Percentiles rank a stretch among this genome's conserved stretches.
These are phyloP conservation scores for Albophoma yamanashiensis DNA, from an alignment of 2,329 filamentous ascomycete genomes.

Conservation along the genomic window DNA sequence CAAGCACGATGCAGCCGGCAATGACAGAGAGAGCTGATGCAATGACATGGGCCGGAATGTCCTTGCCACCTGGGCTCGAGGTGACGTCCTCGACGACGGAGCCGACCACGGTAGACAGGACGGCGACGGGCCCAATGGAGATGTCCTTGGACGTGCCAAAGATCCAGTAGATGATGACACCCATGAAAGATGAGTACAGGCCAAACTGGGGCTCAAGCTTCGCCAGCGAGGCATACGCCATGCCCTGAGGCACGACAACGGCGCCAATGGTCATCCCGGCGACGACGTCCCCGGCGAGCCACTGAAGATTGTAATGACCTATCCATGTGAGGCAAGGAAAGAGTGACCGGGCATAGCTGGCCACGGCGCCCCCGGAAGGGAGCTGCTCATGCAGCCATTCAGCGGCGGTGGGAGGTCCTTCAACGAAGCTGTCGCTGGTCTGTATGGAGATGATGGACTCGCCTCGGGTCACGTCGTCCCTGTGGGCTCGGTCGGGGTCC, in stretches of 20 bases:
- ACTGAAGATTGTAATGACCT: constrained; percentile 74
- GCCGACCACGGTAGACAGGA: constrained; percentile 86
- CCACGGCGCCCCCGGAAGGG: constrained; percentile 45
- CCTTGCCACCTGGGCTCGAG: constrained; percentile 34
- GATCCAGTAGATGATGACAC: constrained; percentile 90
- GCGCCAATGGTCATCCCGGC: constrained; percentile 56
- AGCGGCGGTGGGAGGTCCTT: constrained; percentile 62
- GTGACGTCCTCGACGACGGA: constrained; percentile 62
- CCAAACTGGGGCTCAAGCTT: constrained; percentile 73
- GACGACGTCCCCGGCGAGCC: constrained; percentile 80
- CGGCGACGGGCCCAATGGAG: constrained; percentile 91
- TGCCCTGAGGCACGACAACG: constrained; percentile 84
- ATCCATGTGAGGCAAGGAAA: constrained; percentile 95
- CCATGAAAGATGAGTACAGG: constrained; percentile 84
- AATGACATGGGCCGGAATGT: constrained; percentile 53
- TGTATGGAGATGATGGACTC: constrained; percentile 69
- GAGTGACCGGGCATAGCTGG: constrained; percentile 55
- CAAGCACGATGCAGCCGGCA: constrained; percentile 63
- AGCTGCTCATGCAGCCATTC: constrained; percentile 61
- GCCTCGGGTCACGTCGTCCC: constrained; percentile 58
- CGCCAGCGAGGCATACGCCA: constrained; percentile 87
- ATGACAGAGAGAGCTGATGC: constrained; percentile 73
- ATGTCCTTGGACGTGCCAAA: constrained; percentile 98
- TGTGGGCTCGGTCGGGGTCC: constrained; percentile 29
- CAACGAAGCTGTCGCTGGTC: constrained; percentile 69